These are phyloP conservation scores for Penicillium sp. DNA, from an alignment of 2,329 filamentous ascomycete genomes.

Conservation along the genomic window DNA sequence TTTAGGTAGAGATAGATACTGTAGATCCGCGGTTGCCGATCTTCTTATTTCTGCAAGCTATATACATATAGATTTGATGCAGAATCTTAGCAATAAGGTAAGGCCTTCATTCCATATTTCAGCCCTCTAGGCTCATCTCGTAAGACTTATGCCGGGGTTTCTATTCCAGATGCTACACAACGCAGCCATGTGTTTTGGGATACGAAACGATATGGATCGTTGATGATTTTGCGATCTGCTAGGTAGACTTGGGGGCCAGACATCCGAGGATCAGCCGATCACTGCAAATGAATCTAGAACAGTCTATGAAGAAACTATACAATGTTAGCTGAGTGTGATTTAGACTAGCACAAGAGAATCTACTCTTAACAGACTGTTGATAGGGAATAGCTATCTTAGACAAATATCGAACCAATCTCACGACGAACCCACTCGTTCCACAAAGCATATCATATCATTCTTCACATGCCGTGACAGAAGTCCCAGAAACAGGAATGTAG, in stretches of 20 bases:
- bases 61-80: constrained; percentile 18
- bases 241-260: constrained; percentile 2
- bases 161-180: neutral
- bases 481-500: neutral
- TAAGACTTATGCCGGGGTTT: neutral
- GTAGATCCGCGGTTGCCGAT: neutral
- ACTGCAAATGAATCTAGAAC: constrained; percentile 13
- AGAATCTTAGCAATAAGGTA: neutral
- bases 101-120: neutral
- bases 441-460: neutral
- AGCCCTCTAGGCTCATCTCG: neutral
- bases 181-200: constrained; percentile 6
- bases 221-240: neutral
- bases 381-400: no score
- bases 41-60: constrained; percentile 17
- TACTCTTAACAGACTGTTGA: no score
- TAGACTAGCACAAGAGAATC: neutral
- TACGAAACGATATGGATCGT: constrained; percentile 9
- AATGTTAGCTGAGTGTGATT: neutral
- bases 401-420: neutral
- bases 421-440: neutral
- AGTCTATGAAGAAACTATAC: neutral
- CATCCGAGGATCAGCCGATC: constrained; percentile 1
- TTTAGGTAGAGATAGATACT: neutral
- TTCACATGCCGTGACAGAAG: neutral